Evolutionary conservation across 192 early-diverging fungal species (phyloP).

Genomic region (Allomyces macrogynus): DNA sequence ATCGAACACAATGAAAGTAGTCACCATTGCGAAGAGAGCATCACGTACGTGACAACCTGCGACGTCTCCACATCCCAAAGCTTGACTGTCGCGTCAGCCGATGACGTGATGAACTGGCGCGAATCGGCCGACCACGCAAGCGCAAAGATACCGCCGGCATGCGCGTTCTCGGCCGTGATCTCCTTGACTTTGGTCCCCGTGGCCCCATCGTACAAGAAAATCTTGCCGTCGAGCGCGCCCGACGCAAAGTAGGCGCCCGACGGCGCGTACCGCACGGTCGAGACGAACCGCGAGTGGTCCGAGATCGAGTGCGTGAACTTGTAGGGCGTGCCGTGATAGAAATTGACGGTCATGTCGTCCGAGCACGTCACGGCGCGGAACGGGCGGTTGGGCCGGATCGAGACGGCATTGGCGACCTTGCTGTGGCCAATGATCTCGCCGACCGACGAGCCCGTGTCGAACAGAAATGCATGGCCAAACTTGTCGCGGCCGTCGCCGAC

Average conservation of each 20-base stretch:
- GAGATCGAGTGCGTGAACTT: constrained; percentile 47
- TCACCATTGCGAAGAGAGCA: background rate
- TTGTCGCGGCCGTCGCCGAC: constrained; percentile 83
- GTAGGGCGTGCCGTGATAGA: constrained; percentile 84
- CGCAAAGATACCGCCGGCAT: constrained; percentile 65
- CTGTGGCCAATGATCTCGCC: constrained; percentile 82
- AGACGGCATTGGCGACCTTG: constrained; percentile 67
- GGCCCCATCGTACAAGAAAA: constrained; percentile 85
- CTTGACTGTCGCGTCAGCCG: constrained; percentile 68
- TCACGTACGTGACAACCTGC: constrained; percentile 35
- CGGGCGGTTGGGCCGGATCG: constrained; percentile 74
- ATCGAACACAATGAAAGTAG: background rate
- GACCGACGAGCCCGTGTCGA: constrained; percentile 69
- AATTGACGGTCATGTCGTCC: constrained; percentile 75
- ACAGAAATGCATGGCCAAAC: constrained; percentile 77
- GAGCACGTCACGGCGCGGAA: constrained; percentile 78
- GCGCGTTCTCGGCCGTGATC: constrained; percentile 30
- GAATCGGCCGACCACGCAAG: constrained; percentile 75
- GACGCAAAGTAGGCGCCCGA: constrained; percentile 62
- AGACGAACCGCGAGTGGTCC: constrained; percentile 79
- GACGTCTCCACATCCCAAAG: constrained; percentile 71
- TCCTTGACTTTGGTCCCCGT: constrained; percentile 56
- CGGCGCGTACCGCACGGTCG: constrained; percentile 67
- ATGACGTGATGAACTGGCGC: constrained; percentile 50
- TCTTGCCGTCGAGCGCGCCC: constrained; percentile 66